Evolutionary conservation across 768 basidiomycete species (phyloP), one percentile per base, ranked within the genome.

Genomic region (Russula sp.): DNA sequence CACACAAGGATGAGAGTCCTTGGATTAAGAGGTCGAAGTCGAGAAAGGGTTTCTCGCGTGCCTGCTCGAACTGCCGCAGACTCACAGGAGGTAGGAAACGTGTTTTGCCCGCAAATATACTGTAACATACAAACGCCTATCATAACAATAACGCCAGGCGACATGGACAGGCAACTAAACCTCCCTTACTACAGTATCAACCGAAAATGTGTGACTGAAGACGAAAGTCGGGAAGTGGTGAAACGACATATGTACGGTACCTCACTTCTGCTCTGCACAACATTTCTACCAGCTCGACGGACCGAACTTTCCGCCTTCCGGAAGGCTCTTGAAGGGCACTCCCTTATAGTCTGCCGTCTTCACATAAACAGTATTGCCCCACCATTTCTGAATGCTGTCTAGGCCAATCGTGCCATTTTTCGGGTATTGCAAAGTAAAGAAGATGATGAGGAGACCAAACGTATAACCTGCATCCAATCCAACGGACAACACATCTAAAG

Each of bases 391-490:
- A 48, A 90, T 72, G 8, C 65, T 85, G 38, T 76, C 74, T 13
- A 71, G 5, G 8, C 86, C 88, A 65, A 89, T 87, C 13, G 73
- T 75, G 3, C 87, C 87, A 61, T 87, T 79, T 61, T 67, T 66
- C 2, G 88, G 89, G 69, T 83, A 89, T 73, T 90, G 83, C n/a
- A 89, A 76, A 42, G 71, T 67, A 73, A 86, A 86, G 76, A 84
- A 86, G 49, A 87, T 80, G 54, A 84, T 32, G 26, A 89, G 74
- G 5, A 80, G 74, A 26, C 80, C 74, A 18, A 88, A 67, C n/a
- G 0, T 86, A 85, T 88, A 76, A 20, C 89, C 88, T 16, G 88
- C 81, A 68, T 89, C 88, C 68, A 90, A 69, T 4, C 85, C 88
- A 14, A 87, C 86, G 9, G 87, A 88, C 22, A 89, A 73, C 22